Percentiles rank a stretch among this genome's conserved stretches.
phyloP scores from a whole-genome alignment of 163 green algal genomes.

The Scenedesmus sp. region DNA sequence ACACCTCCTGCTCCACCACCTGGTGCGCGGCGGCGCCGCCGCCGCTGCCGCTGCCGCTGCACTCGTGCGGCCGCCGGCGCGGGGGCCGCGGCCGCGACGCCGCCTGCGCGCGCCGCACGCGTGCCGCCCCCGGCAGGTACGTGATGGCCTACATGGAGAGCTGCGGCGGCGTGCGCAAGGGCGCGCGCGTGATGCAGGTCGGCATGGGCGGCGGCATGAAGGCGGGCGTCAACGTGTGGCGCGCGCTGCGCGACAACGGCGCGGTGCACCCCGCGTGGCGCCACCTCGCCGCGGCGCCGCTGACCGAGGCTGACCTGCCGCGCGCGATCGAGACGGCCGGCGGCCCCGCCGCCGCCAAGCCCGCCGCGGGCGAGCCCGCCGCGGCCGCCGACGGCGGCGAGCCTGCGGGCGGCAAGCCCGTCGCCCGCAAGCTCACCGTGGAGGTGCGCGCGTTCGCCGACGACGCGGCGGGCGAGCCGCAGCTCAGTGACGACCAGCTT shows the following conservation, averaged over 20 bases:
- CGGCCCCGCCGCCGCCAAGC: neutral
- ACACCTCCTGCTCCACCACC: constrained; percentile 59
- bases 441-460: constrained; percentile 23
- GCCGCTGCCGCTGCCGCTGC: neutral
- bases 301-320: constrained; percentile 40
- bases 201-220: constrained; percentile 68
- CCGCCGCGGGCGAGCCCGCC: neutral
- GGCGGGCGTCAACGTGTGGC: constrained; percentile 57
- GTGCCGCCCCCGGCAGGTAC: constrained; percentile 23
- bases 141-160: constrained; percentile 51
- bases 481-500: constrained; percentile 32
- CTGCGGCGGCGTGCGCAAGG: constrained; percentile 36
- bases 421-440: constrained; percentile 27
- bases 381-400: neutral
- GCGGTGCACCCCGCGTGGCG: constrained; percentile 42
- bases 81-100: no score
- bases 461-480: neutral
- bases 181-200: constrained; percentile 50
- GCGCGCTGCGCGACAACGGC: constrained; percentile 50
- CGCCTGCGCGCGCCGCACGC: neutral
- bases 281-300: constrained; percentile 31
- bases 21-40: constrained; percentile 19
- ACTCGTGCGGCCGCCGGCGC: neutral
- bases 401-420: constrained; percentile 3
- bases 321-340: constrained; percentile 10